A percentile compares a stretch with the other conserved stretches of the same genome.
Evolutionary conservation across 441 rosid genomes (phyloP).

Genomic region (Pelargonium citronellum): DNA sequence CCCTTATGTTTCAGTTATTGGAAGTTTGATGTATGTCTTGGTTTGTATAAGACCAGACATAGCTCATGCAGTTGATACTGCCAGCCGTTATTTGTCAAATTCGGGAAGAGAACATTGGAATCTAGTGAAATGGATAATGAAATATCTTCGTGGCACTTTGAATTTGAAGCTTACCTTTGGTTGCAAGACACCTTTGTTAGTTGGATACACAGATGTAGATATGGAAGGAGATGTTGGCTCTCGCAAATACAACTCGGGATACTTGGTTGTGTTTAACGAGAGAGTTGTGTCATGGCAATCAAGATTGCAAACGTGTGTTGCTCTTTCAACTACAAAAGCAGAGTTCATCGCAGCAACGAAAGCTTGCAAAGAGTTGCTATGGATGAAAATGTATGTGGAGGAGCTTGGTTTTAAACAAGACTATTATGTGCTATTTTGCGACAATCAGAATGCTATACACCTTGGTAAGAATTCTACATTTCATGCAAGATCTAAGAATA

Average conservation of each 20-base stretch:
- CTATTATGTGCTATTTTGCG: neutral
- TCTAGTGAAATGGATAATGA: neutral
- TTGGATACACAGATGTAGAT: neutral
- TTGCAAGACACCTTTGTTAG: neutral
- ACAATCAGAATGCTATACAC: neutral
- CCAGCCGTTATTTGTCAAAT: neutral
- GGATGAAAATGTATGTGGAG: neutral
- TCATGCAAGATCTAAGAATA: neutral
- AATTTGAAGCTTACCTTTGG: neutral
- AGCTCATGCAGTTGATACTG: neutral
- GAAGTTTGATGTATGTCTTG: neutral
- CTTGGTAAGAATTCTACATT: neutral
- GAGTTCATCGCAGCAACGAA: neutral
- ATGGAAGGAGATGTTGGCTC: conserved; percentile 2
- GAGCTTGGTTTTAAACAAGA: neutral
- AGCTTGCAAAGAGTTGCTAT: neutral
- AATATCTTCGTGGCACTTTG: neutral
- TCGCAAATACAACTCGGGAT: neutral
- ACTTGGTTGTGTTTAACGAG: neutral
- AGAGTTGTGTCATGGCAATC: no score
- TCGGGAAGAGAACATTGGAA: neutral
- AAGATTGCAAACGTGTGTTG: no score
- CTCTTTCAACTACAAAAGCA: no score
- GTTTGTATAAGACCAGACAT: neutral
- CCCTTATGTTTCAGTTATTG: neutral